Conservation (phyloP, 495 filamentous ascomycete species). For the Pseudomonodictys pantanalensis region DNA sequence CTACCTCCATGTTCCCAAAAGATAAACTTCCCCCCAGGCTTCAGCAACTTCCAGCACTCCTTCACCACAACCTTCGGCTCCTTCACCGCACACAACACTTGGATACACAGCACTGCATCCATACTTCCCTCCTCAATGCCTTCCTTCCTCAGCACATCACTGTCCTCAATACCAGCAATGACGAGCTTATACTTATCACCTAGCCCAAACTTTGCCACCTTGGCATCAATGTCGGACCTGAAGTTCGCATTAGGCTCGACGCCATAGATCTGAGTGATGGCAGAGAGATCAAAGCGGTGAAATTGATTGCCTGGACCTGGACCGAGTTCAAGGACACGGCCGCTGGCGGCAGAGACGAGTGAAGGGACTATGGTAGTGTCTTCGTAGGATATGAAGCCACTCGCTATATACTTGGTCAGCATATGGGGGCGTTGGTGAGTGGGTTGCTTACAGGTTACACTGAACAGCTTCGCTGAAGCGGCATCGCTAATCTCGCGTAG, state of each 20-base stretch:
- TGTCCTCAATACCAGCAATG: conserved; percentile 43
- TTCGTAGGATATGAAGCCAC: conserved; percentile 43
- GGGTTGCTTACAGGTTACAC: no score
- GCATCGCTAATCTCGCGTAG: no score
- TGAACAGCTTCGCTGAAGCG: no score
- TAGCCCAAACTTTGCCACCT: conserved; percentile 34
- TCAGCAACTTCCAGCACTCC: no score
- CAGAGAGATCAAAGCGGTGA: conserved; percentile 40
- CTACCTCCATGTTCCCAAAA: no score
- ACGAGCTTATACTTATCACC: conserved; percentile 45
- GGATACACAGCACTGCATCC: no score
- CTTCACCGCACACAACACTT: no score
- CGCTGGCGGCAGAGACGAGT: conserved; percentile 42
- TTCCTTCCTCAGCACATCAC: conserved; percentile 36
- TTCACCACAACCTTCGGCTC: no score
- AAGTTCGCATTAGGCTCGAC: conserved; percentile 47
- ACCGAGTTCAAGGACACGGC: conserved; percentile 51
- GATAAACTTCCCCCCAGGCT: no score
- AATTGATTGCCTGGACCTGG: conserved; percentile 51
- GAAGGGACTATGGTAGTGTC: conserved; percentile 45
- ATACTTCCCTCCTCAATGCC: conserved; percentile 45
- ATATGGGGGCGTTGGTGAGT: neutral
- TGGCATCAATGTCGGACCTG: conserved; percentile 28
- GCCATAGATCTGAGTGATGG: conserved; percentile 44
- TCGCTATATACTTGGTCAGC: neutral